phyloP scores from a whole-genome alignment of 176 grass and related monocot species.

The Stipa capillata region DNA sequence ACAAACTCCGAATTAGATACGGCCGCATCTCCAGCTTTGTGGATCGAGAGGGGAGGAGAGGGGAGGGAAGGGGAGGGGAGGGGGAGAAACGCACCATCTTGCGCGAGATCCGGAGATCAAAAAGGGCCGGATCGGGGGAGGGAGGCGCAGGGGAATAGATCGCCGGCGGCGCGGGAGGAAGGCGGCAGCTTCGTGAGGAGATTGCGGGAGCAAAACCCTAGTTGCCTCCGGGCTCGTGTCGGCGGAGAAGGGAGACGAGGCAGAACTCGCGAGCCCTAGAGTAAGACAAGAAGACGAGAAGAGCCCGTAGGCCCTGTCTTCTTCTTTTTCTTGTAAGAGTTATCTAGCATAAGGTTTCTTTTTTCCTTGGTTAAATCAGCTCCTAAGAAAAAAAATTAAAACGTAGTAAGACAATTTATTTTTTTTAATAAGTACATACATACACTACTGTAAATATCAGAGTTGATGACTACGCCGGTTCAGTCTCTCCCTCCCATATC shows the following conservation, averaged over 20 bases:
- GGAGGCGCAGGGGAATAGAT: not conserved
- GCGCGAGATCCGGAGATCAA: not conserved
- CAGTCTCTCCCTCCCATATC: too few relatives aligned
- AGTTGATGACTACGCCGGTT: too few relatives aligned
- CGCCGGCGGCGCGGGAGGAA: not conserved
- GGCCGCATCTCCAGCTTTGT: not conserved
- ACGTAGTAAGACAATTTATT: too few relatives aligned
- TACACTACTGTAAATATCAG: too few relatives aligned
- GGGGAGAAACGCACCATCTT: slow-evolving; percentile 28
- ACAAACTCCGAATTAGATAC: slow-evolving; percentile 33
- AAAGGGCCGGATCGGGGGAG: not conserved
- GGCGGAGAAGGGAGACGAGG: not conserved
- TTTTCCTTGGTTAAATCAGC: too few relatives aligned
- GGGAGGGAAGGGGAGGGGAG: too few relatives aligned
- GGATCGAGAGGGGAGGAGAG: slow-evolving; percentile 2
- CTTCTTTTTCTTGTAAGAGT: too few relatives aligned
- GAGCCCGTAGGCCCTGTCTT: too few relatives aligned
- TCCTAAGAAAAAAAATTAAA: too few relatives aligned
- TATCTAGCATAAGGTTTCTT: not conserved
- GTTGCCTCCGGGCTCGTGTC: not conserved
- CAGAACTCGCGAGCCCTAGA: not conserved
- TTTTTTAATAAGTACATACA: too few relatives aligned
- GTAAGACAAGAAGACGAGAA: not conserved
- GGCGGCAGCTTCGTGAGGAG: not conserved
- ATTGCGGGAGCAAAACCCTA: slow-evolving; percentile 27